Percentiles rank a stretch among this genome's conserved stretches.
Evolutionary conservation across 768 basidiomycete genomes (phyloP).

Genomic region (Trametes maxima): DNA sequence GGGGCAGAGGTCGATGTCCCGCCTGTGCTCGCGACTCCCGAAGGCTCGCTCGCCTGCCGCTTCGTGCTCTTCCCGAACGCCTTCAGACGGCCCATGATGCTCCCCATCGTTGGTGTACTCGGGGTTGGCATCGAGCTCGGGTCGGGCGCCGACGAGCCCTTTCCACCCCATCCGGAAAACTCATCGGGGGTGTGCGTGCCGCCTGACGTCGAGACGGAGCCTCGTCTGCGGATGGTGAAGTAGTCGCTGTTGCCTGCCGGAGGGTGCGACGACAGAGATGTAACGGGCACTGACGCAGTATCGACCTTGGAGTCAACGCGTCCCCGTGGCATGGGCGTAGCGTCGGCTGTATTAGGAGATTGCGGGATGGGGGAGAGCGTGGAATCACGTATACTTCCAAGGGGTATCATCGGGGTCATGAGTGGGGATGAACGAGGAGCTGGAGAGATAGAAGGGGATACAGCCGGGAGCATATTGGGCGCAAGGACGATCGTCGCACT

Average conservation of each 20-base stretch:
- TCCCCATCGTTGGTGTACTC: slow-evolving; percentile 48
- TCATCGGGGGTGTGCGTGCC: slow-evolving; percentile 48
- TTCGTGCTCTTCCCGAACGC: slow-evolving; percentile 66
- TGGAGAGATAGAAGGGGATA: slow-evolving; percentile 51
- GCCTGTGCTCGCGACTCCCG: slow-evolving; percentile 23
- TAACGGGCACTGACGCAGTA: neutral
- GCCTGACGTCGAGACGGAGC: slow-evolving; percentile 44
- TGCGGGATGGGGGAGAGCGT: slow-evolving; percentile 33
- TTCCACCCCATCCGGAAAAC: slow-evolving; percentile 43
- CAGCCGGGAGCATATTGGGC: slow-evolving; percentile 65
- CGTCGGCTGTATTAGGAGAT: slow-evolving; percentile 27
- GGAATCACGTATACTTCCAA: slow-evolving; percentile 24
- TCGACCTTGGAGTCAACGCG: neutral
- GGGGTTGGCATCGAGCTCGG: slow-evolving; percentile 45
- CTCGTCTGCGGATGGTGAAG: slow-evolving; percentile 50
- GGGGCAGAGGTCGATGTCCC: slow-evolving; percentile 12
- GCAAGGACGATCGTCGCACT: slow-evolving; percentile 59
- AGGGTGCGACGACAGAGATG: slow-evolving; percentile 7
- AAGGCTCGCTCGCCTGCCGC: slow-evolving; percentile 35
- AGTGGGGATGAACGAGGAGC: slow-evolving; percentile 55
- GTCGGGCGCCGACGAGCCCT: slow-evolving; percentile 7
- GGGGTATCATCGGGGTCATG: slow-evolving; percentile 59
- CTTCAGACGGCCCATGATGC: slow-evolving; percentile 81
- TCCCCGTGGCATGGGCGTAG: slow-evolving; percentile 26
- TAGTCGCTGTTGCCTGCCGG: slow-evolving; percentile 45